phyloP scores from a whole-genome alignment of 164 flowering plant genomes.

The Annona cherimola region DNA sequence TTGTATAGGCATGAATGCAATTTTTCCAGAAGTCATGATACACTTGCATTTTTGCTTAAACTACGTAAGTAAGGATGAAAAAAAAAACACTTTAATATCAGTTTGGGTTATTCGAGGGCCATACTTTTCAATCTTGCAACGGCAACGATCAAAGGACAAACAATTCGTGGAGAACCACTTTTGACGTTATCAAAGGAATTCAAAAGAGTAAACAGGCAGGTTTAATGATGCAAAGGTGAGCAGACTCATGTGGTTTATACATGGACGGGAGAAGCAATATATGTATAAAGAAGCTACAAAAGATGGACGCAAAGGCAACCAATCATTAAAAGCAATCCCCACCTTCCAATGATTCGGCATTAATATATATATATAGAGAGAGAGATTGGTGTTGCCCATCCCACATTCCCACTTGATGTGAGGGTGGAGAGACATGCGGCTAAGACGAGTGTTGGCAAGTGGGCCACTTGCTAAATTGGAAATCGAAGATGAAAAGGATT shows the following conservation, averaged over 20 bases:
- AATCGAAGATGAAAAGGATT: no score
- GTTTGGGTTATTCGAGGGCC: no score
- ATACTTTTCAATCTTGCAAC: no score
- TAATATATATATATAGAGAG: no score
- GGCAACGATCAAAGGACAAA: no score
- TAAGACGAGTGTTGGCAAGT: neutral
- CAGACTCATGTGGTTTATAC: neutral
- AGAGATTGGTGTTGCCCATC: neutral
- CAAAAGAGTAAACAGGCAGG: neutral
- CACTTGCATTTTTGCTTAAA: no score
- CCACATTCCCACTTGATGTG: neutral
- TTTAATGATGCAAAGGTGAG: neutral
- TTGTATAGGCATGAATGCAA: no score
- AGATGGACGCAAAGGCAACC: neutral
- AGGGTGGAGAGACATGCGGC: neutral
- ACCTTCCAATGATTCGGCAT: neutral
- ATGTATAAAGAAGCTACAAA: neutral
- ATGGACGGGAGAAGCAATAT: neutral
- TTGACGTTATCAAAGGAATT: neutral
- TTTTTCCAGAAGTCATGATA: no score
- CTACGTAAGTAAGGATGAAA: no score
- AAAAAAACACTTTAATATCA: no score
- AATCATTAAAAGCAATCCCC: neutral
- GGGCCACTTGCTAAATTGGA: no score
- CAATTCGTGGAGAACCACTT: neutral